Evolutionary conservation across 768 basidiomycete genomes (phyloP), one percentile per base, ranked within the genome.

Genomic region (Lanmaoa pseudosensibilis): DNA sequence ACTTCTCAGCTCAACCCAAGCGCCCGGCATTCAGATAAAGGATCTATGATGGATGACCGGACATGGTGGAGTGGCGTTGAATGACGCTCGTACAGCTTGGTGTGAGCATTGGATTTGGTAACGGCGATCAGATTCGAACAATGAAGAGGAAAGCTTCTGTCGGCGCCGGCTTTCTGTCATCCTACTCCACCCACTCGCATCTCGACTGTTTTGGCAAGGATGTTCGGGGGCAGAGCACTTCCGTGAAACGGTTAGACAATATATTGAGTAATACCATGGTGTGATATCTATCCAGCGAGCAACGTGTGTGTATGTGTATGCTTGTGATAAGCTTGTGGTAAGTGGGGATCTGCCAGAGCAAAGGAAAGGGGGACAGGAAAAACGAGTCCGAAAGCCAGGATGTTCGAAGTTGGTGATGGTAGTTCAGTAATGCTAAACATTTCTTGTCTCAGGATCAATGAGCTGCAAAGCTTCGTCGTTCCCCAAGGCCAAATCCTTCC

Each of bases 21-120:
- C 92, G 18, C 94, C 94, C n/a, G 89, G 90, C 16, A 94, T 97
- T 70, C 88, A 83, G 65, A 82, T 97, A 72, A 82, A 84, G 53
- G 94, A 94, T 77, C 78, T 82, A 58, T 90, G 81, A 72, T 57
- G 50, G 30, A 32, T 36, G 12, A 19, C 27, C 21, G 19, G 45
- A 25, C 25, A 27, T 23, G n/a, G 50, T 32, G 50, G 36, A 13
- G 59, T 47, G 54, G 36, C 43, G 50, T 40, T 39, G 30, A 37
- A 47, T 52, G 52, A 43, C 57, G 55, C 58, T 54, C 43, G 64
- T 62, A 65, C 64, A 56, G 66, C 47, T 61, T 68, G 68, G 66
- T n/a, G 3, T 16, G 43, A 30, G 56, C 46, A 33, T 54, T 50
- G 19, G 38, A 66, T 69, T 54, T 66, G 43, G 61, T 52, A 66